Conservation (phyloP, 257 asterid genomes). For the Plantago major region DNA sequence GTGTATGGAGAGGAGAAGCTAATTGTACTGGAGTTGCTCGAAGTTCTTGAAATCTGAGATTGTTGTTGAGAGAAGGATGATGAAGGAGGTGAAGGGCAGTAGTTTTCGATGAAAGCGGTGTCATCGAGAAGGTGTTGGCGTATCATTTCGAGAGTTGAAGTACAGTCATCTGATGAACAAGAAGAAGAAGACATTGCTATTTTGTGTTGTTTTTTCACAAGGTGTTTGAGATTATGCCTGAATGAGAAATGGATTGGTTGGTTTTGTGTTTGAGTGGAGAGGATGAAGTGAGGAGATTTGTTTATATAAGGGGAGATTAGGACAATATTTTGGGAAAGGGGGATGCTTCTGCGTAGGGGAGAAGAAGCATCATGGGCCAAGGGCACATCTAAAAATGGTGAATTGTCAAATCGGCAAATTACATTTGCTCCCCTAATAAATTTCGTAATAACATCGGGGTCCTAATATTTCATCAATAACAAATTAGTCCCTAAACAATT, state of each 20-base stretch:
- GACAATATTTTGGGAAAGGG: background rate
- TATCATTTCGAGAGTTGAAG: conserved; percentile 59
- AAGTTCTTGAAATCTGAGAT: conserved; percentile 38
- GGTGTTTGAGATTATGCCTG: background rate
- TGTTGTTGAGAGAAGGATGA: conserved; percentile 12
- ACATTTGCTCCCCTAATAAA: too few relatives aligned
- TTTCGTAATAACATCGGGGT: too few relatives aligned
- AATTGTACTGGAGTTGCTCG: conserved; percentile 29
- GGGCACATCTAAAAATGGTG: background rate
- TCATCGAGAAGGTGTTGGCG: conserved; percentile 79
- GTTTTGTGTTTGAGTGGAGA: background rate
- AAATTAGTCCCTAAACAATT: too few relatives aligned
- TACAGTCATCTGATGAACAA: conserved; percentile 23
- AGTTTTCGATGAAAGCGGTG: conserved; percentile 39
- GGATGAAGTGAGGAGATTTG: background rate
- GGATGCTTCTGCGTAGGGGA: background rate
- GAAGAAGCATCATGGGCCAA: background rate
- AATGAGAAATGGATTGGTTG: background rate
- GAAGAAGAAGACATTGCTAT: conserved; percentile 21
- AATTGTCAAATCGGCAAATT: too few relatives aligned
- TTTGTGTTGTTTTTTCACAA: background rate
- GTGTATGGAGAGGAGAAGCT: conserved; percentile 17
- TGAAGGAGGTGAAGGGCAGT: conserved; percentile 15
- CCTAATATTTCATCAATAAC: too few relatives aligned
- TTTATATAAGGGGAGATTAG: background rate